Evolutionary conservation across 1,284 basidiomycete genomes (phyloP).

Genomic region (Tilletia indica): DNA sequence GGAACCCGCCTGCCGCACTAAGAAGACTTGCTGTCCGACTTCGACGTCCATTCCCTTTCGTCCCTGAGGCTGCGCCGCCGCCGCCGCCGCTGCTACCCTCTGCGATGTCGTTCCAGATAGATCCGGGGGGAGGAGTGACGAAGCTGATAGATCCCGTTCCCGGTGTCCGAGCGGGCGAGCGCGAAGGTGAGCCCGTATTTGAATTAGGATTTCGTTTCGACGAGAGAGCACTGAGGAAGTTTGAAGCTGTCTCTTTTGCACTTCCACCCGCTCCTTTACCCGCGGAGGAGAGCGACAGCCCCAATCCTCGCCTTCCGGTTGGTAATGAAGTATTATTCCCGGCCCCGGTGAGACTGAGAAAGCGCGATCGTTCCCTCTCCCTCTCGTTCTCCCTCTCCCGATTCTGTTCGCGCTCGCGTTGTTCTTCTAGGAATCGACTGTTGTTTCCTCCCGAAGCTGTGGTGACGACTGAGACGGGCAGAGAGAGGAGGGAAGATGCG

Average conservation of each 20-base stretch:
- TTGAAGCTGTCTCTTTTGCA: background rate
- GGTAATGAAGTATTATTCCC: background rate
- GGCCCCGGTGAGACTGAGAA: background rate
- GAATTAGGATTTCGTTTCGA: background rate
- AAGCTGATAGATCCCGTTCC: no score
- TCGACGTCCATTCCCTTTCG: background rate
- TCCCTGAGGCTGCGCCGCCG: no score
- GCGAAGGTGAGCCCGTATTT: no score
- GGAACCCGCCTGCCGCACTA: background rate
- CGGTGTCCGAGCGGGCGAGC: no score
- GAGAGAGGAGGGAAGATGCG: constrained; percentile 10
- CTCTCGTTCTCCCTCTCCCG: background rate
- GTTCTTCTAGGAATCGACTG: constrained; percentile 17
- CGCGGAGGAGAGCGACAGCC: no score
- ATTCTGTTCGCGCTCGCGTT: background rate
- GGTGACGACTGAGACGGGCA: constrained; percentile 14
- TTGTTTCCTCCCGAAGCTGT: constrained; percentile 15
- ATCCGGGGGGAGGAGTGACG: no score
- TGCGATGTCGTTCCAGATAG: no score
- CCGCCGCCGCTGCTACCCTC: no score
- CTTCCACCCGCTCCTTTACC: constrained; percentile 3
- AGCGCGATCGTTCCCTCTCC: background rate
- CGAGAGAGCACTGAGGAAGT: background rate
- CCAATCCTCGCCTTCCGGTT: no score
- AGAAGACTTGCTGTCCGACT: constrained; percentile 2